These are phyloP conservation scores for Penicillium vulpinum DNA, from an alignment of 2,329 filamentous ascomycete genomes.

Conservation along the genomic window DNA sequence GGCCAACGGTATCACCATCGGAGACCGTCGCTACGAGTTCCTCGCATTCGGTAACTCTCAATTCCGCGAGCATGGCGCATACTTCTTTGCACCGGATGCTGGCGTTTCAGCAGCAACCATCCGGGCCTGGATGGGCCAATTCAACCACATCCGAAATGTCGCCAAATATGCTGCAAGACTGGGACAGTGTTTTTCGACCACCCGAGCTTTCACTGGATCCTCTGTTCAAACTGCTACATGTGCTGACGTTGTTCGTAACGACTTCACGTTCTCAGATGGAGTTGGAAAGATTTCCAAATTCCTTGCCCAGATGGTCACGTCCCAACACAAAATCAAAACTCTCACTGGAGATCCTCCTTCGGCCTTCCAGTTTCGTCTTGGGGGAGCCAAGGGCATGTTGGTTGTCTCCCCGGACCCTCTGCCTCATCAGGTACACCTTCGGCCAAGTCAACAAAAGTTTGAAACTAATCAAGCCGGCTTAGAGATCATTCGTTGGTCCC, in stretches of 20 bases:
- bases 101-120: conserved; percentile 72
- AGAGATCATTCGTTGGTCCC: conserved; percentile 82
- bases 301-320: conserved; percentile 70
- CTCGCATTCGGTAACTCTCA: conserved; percentile 95
- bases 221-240: conserved; percentile 60
- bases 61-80: conserved; percentile 85
- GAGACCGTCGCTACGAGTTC: conserved; percentile 80
- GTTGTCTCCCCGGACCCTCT: conserved; percentile 69
- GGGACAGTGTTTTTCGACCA: conserved; percentile 95
- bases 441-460: conserved; percentile 88
- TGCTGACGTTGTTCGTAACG: conserved; percentile 68
- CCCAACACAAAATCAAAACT: conserved; percentile 64
- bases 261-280: conserved; percentile 81
- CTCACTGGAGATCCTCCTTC: conserved; percentile 64
- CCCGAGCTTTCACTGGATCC: conserved; percentile 68
- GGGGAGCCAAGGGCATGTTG: conserved; percentile 88
- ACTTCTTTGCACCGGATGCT: conserved; percentile 78
- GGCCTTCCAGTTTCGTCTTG: conserved; percentile 87
- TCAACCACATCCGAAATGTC: conserved; percentile 76
- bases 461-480: conserved; percentile 67
- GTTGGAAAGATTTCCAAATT: conserved; percentile 87
- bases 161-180: conserved; percentile 87
- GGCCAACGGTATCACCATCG: conserved; percentile 76
- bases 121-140: conserved; percentile 81
- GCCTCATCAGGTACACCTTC: conserved; percentile 70